Conservation (phyloP, 257 asterid genomes). For the Ligustrum vulgare region DNA sequence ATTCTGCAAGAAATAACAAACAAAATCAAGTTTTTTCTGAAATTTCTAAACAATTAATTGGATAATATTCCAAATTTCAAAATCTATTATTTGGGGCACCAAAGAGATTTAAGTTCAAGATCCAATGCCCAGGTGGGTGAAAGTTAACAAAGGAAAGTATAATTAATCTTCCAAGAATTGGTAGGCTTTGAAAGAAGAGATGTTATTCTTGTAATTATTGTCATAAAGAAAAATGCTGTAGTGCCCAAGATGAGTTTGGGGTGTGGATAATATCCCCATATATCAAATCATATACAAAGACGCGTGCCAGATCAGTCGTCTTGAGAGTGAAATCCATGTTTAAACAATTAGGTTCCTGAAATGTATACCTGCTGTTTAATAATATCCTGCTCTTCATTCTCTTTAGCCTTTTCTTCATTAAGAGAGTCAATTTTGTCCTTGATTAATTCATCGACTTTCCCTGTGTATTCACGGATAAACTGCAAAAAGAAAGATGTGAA, state of each 20-base stretch:
- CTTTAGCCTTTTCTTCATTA: slow-evolving; percentile 56
- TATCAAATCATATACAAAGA: background rate
- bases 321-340: background rate
- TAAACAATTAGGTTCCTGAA: background rate
- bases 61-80: background rate
- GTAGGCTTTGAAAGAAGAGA: background rate
- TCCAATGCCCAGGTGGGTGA: background rate
- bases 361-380: slow-evolving; percentile 50
- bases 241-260: background rate
- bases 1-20: slow-evolving; percentile 38
- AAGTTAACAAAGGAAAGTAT: background rate
- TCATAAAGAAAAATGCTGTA: background rate
- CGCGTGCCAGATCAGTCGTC: background rate
- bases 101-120: background rate
- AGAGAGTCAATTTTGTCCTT: slow-evolving; percentile 50
- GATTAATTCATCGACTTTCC: slow-evolving; percentile 58
- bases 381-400: slow-evolving; percentile 50
- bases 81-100: background rate
- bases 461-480: slow-evolving; percentile 63
- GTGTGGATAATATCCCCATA: background rate
- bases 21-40: background rate
- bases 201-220: background rate
- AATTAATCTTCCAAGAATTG: background rate
- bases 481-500: slow-evolving; percentile 17
- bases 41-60: background rate